Evolutionary conservation across 805 yeast species (phyloP).

Genomic region (Metschnikowia hibisci): DNA sequence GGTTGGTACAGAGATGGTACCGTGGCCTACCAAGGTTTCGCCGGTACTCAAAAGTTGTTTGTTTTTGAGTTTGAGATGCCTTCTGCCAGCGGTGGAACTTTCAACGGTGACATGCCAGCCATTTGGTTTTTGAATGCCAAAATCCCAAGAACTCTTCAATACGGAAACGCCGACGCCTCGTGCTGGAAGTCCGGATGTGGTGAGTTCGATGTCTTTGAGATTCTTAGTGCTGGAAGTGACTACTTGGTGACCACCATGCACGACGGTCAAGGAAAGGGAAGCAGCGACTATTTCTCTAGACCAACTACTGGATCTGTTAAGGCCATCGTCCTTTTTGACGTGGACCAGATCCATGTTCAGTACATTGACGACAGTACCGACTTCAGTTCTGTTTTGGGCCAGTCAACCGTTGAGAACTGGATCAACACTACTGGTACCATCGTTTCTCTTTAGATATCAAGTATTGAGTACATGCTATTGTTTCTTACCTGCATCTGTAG

Average conservation of each 20-base stretch:
- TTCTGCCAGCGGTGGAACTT: conserved; percentile 35
- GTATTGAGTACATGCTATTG: conserved; percentile 1
- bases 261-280: conserved; percentile 87
- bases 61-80: conserved; percentile 96
- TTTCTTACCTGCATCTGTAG: neutral
- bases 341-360: conserved; percentile 55
- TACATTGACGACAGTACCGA: conserved; percentile 54
- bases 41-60: conserved; percentile 79
- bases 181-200: conserved; percentile 99
- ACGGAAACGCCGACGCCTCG: conserved; percentile 80
- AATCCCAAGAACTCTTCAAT: conserved; percentile 94
- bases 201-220: conserved; percentile 92
- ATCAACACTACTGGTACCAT: conserved; percentile 47
- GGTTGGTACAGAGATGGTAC: conserved; percentile 82
- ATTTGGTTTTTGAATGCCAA: conserved; percentile 93
- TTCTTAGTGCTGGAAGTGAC: conserved; percentile 66
- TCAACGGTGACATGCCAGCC: conserved; percentile 94
- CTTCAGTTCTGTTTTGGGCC: conserved; percentile 42
- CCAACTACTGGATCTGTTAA: conserved; percentile 74
- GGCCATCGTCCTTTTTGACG: conserved; percentile 81
- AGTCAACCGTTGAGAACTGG: conserved; percentile 59
- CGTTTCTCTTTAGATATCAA: conserved; percentile 24
- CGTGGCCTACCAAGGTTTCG: conserved; percentile 94
- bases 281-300: conserved; percentile 82
- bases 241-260: conserved; percentile 74